Evolutionary conservation across 768 basidiomycete genomes (phyloP), one percentile per base, ranked within the genome.

Genomic region (Tulasnella sp.): DNA sequence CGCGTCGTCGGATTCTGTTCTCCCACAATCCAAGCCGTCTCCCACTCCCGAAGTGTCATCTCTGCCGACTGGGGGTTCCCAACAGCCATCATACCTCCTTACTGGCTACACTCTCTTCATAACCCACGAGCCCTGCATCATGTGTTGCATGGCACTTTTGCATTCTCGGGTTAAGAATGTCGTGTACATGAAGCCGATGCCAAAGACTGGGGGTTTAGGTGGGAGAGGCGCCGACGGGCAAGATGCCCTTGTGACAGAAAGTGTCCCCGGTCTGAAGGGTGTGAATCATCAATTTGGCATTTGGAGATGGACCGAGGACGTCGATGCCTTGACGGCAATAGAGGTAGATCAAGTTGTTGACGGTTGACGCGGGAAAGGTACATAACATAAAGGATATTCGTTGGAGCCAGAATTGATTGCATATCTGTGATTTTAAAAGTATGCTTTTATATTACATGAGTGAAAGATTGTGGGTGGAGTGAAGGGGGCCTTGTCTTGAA

Each of bases 101-200:
- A 98, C 95, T 0, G 89, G 90, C 1, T 87, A 90, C 22, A 89
- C 90, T 0, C 85, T 98, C 34, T 99, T 99, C 85, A 89, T 90
- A 73, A 94, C 94, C 12, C 97, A 99, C 83, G 97, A 99, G 80
- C 97, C 97, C 0, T 99, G 97, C 80, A 88, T 99, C 76, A 95
- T 99, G 94, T 99, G 97, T 82, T 89, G 91, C 80, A 99, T 99
- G 97, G 94, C 96, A 1, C 84, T 99, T 29, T 84, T 97, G 7
- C 97, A 99, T 83, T 96, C 93, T 0, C 89, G 97, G n/a, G 94
- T 98, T 75, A 91, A 92, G 80, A 90, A 95, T 77, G 87, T 99
- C 7, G 87, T 83, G 70, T 85, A 83, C 81, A 81, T 98, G 40
- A 81, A 88, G 34, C 88, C 91, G 0, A 93, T 93, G 89, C 83